Percentiles rank a stretch among this genome's conserved stretches.
Conservation (phyloP, 2,329 filamentous ascomycete genomes). For the Ascosphaera aggregata region DNA sequence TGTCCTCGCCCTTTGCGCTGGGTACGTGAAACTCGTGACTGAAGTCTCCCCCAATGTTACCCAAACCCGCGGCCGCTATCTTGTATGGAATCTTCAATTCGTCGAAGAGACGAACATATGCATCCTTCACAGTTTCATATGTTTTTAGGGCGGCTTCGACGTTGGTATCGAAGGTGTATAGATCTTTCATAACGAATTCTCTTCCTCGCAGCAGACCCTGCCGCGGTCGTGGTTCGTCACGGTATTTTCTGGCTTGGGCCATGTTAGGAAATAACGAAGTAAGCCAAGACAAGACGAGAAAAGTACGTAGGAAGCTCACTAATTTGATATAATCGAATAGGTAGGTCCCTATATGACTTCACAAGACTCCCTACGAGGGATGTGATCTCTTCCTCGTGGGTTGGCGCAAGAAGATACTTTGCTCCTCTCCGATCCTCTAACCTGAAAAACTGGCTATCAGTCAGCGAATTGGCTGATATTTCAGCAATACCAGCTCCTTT, state of each 20-base stretch:
- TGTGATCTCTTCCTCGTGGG: constrained; percentile 89
- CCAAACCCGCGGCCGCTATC: constrained; percentile 73
- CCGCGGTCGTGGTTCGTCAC: constrained; percentile 73
- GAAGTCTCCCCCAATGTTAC: constrained; percentile 81
- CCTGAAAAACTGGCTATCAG: constrained; percentile 40
- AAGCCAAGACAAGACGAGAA: not conserved
- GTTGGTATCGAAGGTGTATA: constrained; percentile 78
- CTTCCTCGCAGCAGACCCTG: constrained; percentile 70
- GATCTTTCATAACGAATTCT: constrained; percentile 95
- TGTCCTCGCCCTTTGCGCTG: constrained; percentile 62
- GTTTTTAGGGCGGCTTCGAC: constrained; percentile 48
- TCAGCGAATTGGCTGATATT: not conserved
- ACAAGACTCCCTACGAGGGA: constrained; percentile 47
- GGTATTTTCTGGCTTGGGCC: constrained; percentile 60
- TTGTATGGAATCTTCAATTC: constrained; percentile 66
- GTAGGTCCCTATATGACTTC: constrained; percentile 66
- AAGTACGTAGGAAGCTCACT: constrained; percentile 24
- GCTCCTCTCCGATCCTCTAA: constrained; percentile 57
- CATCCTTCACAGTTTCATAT: constrained; percentile 48
- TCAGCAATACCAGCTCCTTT: not conserved
- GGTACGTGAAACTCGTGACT: constrained; percentile 91
- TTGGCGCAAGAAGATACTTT: constrained; percentile 61
- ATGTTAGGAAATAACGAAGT: not conserved
- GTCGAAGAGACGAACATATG: constrained; percentile 56
- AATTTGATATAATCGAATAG: constrained; percentile 75